Evolutionary conservation across 371 early-diverging fungal genomes (phyloP), one percentile per base, ranked within the genome.

Genomic region (Mortierella sp.): DNA sequence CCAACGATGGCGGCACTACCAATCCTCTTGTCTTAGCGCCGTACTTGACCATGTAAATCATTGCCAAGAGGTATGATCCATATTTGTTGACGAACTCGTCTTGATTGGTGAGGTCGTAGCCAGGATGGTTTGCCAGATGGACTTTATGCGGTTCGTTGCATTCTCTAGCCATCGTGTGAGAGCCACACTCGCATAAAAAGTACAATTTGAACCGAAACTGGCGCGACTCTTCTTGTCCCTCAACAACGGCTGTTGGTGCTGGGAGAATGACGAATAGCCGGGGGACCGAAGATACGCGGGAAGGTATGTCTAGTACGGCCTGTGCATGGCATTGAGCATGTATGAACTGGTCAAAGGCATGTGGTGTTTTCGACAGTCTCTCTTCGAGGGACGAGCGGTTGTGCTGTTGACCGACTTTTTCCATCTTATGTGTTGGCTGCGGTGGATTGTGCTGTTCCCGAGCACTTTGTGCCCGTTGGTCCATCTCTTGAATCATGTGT

Each of bases 191-290:
- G n/a, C 50, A 50, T 10, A 50, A 18, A 28, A 30, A 50, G 30
- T 27, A 30, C 16, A 50, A n/a, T 30, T 30, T 27, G 28, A 50
- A 50, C 4, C 4, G 27, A 2, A 13, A 14, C 7, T 10, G 10
- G 24, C 8, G 7, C 7, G 6, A 26, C 18, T 50, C 30, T 8
- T 30, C 30, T 18, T 18, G 28, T 18, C 2, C 21, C 4, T 50
- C 30, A 8, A 23, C 3, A 7, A 13, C 13, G 26, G 16, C 27
- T 14, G 18, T 30, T 30, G 41, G 31, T 5, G 9, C 54, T 52
- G 70, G 70, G 7, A 69, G 58, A 16, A 69, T 49, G 34, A 69
- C 63, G 24, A 69, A 69, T 3, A 69, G 38, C 3, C 70, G 21
- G 2, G 70, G 70, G 14, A 69, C 42, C 0, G 63, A 56, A 53